A percentile compares a stretch with the other conserved stretches of the same genome.
These are phyloP conservation scores for Rhododendron ovatum DNA, from an alignment of 148 eudicot genomes.

Conservation along the genomic window DNA sequence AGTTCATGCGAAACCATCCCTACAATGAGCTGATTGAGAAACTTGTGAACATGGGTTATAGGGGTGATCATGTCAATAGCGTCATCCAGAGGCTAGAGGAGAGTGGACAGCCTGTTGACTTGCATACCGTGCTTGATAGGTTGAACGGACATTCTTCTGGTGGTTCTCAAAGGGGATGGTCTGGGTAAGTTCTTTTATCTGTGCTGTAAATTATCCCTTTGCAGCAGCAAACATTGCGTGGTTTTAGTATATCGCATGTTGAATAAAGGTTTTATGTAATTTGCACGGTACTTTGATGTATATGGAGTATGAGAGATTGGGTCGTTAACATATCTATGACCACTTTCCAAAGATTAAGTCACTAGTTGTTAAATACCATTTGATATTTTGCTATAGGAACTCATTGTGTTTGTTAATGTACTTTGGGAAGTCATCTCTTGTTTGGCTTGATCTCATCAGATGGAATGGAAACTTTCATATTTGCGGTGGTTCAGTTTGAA, in stretches of 20 bases:
- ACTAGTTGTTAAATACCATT: neutral
- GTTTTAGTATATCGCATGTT: slow-evolving; percentile 23
- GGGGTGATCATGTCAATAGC: slow-evolving; percentile 72
- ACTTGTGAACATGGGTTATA: slow-evolving; percentile 89
- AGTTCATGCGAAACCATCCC: slow-evolving; percentile 67
- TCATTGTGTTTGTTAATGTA: neutral
- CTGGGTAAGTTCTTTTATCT: slow-evolving; percentile 19
- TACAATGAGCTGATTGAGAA: slow-evolving; percentile 85
- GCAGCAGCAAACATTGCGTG: slow-evolving; percentile 20
- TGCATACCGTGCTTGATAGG: slow-evolving; percentile 82
- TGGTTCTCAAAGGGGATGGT: slow-evolving; percentile 82
- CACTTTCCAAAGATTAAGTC: neutral
- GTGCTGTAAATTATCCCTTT: neutral
- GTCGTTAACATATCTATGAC: slow-evolving; percentile 33
- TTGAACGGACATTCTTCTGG: slow-evolving; percentile 82
- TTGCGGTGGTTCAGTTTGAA: neutral
- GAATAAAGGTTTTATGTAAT: slow-evolving; percentile 37
- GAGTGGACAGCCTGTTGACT: slow-evolving; percentile 81
- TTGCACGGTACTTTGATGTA: slow-evolving; percentile 31
- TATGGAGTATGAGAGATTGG: slow-evolving; percentile 31
- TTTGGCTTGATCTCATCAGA: neutral
- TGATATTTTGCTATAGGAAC: neutral
- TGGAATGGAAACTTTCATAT: neutral
- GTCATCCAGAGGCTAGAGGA: slow-evolving; percentile 97
- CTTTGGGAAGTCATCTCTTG: neutral